Base-by-base conservation (phyloP, 129 eudicot species). In the carrot (Daucus carota) region DNA sequence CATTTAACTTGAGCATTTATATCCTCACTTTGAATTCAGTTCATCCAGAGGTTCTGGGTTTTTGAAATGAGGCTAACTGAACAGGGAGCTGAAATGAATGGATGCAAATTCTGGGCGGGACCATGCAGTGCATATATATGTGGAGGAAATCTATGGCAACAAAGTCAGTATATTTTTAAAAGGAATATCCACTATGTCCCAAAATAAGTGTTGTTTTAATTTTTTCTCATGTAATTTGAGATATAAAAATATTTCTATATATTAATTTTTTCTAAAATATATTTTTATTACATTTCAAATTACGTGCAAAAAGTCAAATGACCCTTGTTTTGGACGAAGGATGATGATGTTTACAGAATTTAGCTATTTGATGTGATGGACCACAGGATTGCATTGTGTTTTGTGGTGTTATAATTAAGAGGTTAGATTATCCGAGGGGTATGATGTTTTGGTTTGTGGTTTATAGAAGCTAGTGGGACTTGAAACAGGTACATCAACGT, bases 1-100 rank as follows among this genome's bases (percentile, higher is more conserved):
- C 79, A 76, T 80, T 85, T 75, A 94, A 77, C 73, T 89, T 87
- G 59, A 94, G 92, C 97, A 94, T 86, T 60, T 78, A 28, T 31
- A 57, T 47, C 26, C 28, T 29, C n/a, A 41, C 12, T n/a, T 8
- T 10, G 31, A 22, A 34, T 40, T 45, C 28, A 46, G 28, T 18
- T 50, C 26, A 26, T 68, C 13, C 8, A 75, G 28, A 36, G 84
- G 77, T 80, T 52, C 62, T 79, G 47, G 31, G 65, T 57, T 62
- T 74, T 22, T 45, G 2, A 69, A 38, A 7, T 20, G 43, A 38
- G 24, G 38, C 79, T 77, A 73, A 81, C 71, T 72, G 75, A 62
- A 43, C 65, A 76, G 32, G 40, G 44, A 45, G 75, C 73, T 17
- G 42, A 40, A 81, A 77, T 57, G 46, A 81, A 46, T 75, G 79